phyloP scores from a whole-genome alignment of 1,284 basidiomycete genomes.

The Phlebopus sp. region DNA sequence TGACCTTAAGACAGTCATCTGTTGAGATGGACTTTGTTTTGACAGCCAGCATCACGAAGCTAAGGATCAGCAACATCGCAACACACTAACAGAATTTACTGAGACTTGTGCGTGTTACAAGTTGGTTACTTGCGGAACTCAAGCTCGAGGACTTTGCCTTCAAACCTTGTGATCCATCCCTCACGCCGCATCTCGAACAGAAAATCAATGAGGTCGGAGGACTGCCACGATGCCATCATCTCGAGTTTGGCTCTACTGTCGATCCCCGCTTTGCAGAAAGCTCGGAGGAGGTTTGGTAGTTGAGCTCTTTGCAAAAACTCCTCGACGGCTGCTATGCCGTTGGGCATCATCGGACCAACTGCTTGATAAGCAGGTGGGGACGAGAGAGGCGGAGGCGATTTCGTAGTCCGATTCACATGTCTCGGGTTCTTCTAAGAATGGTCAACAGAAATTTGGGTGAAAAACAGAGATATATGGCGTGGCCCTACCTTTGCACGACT shows the following conservation, averaged over 20 bases:
- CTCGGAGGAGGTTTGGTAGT: not conserved
- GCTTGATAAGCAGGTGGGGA: not conserved
- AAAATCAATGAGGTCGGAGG: not conserved
- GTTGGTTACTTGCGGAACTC: slow-evolving; percentile 6
- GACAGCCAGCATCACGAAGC: no score
- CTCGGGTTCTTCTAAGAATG: no score
- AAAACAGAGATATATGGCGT: no score
- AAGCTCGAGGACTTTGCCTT: slow-evolving; percentile 1
- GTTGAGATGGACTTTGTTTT: no score
- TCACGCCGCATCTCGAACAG: slow-evolving; percentile 2
- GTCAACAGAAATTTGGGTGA: no score
- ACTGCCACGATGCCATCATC: slow-evolving; percentile 3
- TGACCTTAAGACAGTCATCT: no score
- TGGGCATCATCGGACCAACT: not conserved
- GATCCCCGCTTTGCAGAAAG: not conserved
- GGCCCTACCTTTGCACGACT: no score
- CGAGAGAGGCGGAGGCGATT: not conserved
- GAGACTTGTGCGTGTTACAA: no score
- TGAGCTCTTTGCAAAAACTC: not conserved
- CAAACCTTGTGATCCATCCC: slow-evolving; percentile 4
- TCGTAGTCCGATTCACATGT: no score
- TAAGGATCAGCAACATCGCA: no score
- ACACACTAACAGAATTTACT: no score
- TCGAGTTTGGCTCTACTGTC: not conserved
- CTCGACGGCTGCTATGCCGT: not conserved